Evolutionary conservation across 1,284 basidiomycete species (phyloP).

Genomic region (Pyrrhoderma noxium): DNA sequence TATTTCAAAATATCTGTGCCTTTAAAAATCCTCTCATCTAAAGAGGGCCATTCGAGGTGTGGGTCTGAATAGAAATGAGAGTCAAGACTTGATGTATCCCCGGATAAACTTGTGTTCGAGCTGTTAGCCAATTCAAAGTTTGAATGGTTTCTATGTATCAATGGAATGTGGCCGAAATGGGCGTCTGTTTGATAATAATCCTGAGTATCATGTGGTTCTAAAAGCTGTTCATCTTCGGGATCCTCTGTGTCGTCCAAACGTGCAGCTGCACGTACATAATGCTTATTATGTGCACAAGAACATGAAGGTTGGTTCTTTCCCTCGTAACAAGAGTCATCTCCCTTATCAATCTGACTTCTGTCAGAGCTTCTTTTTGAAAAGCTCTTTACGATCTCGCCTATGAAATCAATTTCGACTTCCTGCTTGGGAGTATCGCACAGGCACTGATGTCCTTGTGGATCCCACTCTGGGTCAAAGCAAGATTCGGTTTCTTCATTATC

Average conservation of each 20-base stretch:
- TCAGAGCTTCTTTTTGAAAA: too few species aligned
- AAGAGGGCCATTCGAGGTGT: too few species aligned
- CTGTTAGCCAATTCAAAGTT: background rate
- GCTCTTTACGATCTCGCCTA: too few species aligned
- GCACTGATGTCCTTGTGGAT: too few species aligned
- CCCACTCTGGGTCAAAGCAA: too few species aligned
- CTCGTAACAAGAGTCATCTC: background rate
- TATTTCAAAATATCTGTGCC: too few species aligned
- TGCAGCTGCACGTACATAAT: conserved; percentile 1
- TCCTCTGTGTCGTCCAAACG: background rate
- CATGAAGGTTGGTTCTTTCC: background rate
- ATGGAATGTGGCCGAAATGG: background rate
- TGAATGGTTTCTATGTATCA: background rate
- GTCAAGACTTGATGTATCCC: too few species aligned
- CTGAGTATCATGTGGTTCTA: background rate
- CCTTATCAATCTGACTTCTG: background rate
- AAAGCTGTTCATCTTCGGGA: background rate
- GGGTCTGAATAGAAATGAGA: too few species aligned
- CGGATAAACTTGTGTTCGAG: background rate
- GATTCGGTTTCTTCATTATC: too few species aligned
- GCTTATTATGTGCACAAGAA: conserved; percentile 1
- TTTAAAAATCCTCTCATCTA: too few species aligned
- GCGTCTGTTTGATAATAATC: background rate
- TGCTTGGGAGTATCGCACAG: too few species aligned
- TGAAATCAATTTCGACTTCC: too few species aligned